These are phyloP conservation scores for Yarrowia keelungensis DNA, from an alignment of 805 yeast genomes.

Conservation along the genomic window DNA sequence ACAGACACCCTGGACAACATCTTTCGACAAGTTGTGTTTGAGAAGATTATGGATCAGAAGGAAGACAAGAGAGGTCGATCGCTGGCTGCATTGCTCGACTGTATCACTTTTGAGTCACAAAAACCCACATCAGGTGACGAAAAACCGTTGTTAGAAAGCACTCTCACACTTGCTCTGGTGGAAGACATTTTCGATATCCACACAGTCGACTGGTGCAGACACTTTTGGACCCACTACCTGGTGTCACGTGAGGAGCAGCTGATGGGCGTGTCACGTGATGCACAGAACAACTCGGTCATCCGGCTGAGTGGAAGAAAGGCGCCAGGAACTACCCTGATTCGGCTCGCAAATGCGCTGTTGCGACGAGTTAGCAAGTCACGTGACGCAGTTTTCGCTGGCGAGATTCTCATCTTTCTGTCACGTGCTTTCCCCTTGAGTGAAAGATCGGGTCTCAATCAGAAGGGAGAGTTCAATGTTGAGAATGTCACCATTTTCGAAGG, in stretches of 20 bases:
- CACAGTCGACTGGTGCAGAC: constrained; percentile 49
- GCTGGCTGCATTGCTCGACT: constrained; percentile 14
- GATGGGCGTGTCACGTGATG: constrained; percentile 11
- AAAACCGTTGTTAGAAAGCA: constrained; percentile 40
- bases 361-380: constrained; percentile 49
- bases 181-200: constrained; percentile 50
- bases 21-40: constrained; percentile 14
- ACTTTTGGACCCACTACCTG: constrained; percentile 50
- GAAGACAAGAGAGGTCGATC: constrained; percentile 10
- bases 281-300: constrained; percentile 38
- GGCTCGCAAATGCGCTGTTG: constrained; percentile 50
- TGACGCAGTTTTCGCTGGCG: constrained; percentile 50
- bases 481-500: constrained; percentile 48
- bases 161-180: constrained; percentile 45
- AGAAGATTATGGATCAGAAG: constrained; percentile 6
- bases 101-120: constrained; percentile 21
- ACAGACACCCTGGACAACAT: constrained; percentile 28
- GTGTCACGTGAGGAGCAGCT: constrained; percentile 44
- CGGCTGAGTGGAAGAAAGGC: constrained; percentile 46
- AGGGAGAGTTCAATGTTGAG: constrained; percentile 50
- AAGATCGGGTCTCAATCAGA: constrained; percentile 50
- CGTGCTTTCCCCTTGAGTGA: constrained; percentile 51
- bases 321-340: constrained; percentile 50
- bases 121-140: background rate
- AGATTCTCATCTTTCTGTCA: constrained; percentile 49